Evolutionary conservation across 192 early-diverging fungal species (phyloP).

Genomic region (Backusella psychrophila): DNA sequence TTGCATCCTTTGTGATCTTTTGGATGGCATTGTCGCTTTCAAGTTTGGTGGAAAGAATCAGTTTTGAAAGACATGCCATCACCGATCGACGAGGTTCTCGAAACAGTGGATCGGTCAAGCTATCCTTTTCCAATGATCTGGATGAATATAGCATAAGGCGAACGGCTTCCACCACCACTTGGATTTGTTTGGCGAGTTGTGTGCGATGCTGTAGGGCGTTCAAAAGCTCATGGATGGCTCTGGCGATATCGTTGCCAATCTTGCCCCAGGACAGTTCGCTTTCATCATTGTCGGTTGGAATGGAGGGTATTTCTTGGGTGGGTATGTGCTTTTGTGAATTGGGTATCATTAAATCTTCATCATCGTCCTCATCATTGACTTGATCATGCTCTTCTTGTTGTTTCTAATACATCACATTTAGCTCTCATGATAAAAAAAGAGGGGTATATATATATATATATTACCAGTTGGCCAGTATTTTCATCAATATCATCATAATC

Average conservation of each 20-base stretch:
- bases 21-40: slow-evolving; percentile 56
- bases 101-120: slow-evolving; percentile 31
- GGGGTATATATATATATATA: background rate
- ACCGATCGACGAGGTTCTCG: slow-evolving; percentile 43
- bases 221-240: slow-evolving; percentile 53
- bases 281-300: background rate
- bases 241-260: slow-evolving; percentile 40
- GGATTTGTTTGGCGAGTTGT: background rate
- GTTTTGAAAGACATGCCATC: slow-evolving; percentile 63
- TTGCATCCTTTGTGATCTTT: slow-evolving; percentile 63
- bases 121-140: slow-evolving; percentile 63
- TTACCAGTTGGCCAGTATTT: slow-evolving; percentile 50
- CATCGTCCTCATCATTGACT: background rate
- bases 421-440: no score
- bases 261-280: slow-evolving; percentile 44
- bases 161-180: slow-evolving; percentile 49
- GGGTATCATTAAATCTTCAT: background rate
- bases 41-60: slow-evolving; percentile 69
- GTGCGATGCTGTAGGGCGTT: slow-evolving; percentile 36
- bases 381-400: background rate
- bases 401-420: no score
- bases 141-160: slow-evolving; percentile 83
- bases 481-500: slow-evolving; percentile 47
- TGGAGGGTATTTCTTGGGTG: background rate
- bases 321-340: background rate